These are phyloP conservation scores for Marvania coccoides DNA, from an alignment of 139 green algal genomes.

Conservation along the genomic window DNA sequence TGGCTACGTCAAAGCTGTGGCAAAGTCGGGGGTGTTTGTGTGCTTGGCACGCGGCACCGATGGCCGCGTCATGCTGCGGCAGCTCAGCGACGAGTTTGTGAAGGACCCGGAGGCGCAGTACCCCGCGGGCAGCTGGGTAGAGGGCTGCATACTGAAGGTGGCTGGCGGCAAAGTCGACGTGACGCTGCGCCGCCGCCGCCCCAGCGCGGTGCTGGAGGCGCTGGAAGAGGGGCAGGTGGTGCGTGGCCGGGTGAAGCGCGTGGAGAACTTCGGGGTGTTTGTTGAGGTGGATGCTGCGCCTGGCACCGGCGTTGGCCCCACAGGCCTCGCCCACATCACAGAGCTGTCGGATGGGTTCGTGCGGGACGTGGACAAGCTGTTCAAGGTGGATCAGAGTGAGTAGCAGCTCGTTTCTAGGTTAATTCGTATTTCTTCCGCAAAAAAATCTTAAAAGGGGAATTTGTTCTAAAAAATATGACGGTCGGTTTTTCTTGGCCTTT, in stretches of 20 bases:
- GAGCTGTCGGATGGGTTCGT: slow-evolving; percentile 68
- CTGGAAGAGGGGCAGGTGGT: slow-evolving; percentile 45
- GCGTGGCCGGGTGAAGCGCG: slow-evolving; percentile 44
- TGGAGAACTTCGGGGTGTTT: slow-evolving; percentile 85
- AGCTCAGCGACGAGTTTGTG: slow-evolving; percentile 74
- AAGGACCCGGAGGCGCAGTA: slow-evolving; percentile 68
- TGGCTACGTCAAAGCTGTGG: slow-evolving; percentile 67
- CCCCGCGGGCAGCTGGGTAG: slow-evolving; percentile 62
- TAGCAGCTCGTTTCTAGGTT: background rate
- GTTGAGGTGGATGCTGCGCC: slow-evolving; percentile 46
- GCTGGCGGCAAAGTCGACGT: slow-evolving; percentile 53
- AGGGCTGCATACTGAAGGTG: slow-evolving; percentile 32
- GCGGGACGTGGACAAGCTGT: slow-evolving; percentile 45
- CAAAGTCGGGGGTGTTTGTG: slow-evolving; percentile 56
- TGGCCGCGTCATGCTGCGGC: slow-evolving; percentile 64
- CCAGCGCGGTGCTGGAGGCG: slow-evolving; percentile 14
- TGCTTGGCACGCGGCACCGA: slow-evolving; percentile 35
- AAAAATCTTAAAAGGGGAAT: too few species aligned
- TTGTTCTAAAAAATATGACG: too few species aligned
- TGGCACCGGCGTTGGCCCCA: background rate
- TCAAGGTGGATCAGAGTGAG: slow-evolving; percentile 41
- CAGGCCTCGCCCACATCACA: slow-evolving; percentile 74
- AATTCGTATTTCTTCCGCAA: too few species aligned
- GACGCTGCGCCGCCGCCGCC: slow-evolving; percentile 28
- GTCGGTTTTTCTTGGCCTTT: too few species aligned